Conservation (phyloP, 257 asterid species). For the Plectranthus barbatus region DNA sequence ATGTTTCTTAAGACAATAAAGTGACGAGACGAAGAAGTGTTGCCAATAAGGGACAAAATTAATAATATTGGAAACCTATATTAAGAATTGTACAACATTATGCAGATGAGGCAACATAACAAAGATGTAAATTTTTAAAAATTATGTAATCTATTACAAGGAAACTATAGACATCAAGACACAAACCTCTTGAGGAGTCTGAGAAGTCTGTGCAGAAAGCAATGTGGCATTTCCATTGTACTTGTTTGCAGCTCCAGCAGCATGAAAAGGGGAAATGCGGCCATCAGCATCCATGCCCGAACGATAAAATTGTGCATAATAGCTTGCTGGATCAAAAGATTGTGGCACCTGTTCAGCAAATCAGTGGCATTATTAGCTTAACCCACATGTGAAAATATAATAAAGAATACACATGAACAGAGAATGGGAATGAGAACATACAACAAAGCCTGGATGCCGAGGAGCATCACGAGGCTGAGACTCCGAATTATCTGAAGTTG, state of each 20-base stretch:
- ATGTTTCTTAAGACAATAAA: too few species aligned
- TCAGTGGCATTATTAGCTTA: neutral
- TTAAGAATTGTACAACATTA: neutral
- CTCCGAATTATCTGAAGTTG: conserved; percentile 59
- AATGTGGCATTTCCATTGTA: conserved; percentile 43
- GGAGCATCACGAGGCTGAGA: conserved; percentile 56
- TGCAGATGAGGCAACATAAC: neutral
- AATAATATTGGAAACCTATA: neutral
- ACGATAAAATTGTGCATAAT: conserved; percentile 64
- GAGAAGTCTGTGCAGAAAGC: conserved; percentile 56
- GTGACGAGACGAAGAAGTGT: too few species aligned
- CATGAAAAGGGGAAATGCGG: conserved; percentile 56
- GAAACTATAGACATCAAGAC: neutral
- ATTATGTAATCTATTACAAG: neutral
- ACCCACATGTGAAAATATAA: too few species aligned
- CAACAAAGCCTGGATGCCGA: conserved; percentile 59
- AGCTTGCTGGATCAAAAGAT: conserved; percentile 58
- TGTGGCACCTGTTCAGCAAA: conserved; percentile 49
- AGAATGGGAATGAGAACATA: conserved; percentile 26
- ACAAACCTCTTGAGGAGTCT: conserved; percentile 80
- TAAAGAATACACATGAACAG: neutral
- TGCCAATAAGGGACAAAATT: neutral
- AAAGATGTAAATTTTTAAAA: neutral
- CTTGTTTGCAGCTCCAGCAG: conserved; percentile 57
- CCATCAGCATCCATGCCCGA: conserved; percentile 61